Conservation (phyloP, 257 asterid genomes). For the Rhazya stricta region DNA sequence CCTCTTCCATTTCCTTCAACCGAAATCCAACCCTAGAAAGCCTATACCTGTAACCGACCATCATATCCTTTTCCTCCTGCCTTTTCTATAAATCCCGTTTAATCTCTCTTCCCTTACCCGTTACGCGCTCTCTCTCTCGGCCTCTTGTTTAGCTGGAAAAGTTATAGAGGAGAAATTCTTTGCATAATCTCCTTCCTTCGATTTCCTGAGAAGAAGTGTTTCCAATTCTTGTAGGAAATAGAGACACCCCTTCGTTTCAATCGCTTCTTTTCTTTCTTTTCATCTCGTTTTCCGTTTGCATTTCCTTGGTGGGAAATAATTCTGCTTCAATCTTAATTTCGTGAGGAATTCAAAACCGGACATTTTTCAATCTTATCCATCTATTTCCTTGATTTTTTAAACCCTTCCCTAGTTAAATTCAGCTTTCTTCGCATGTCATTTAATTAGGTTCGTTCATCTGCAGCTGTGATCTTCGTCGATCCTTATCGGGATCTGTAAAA, state of each 20-base stretch:
- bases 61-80: not conserved
- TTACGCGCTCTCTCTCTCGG: too few relatives aligned
- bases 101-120: not conserved
- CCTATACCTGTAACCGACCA: not conserved
- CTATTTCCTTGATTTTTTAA: constrained; percentile 2
- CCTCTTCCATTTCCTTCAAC: not conserved
- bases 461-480: constrained; percentile 2
- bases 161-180: not conserved
- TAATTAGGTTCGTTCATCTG: not conserved
- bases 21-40: constrained; percentile 5
- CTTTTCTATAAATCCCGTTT: not conserved
- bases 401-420: not conserved
- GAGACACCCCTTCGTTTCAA: not conserved
- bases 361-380: not conserved
- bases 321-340: not conserved
- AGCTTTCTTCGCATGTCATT: not conserved
- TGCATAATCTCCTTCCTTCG: not conserved
- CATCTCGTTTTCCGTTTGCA: not conserved
- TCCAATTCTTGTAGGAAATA: not conserved
- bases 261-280: not conserved
- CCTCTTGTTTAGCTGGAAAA: not conserved
- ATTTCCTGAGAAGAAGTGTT: not conserved
- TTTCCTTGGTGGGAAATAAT: not conserved
- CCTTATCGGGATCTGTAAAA: constrained; percentile 9
- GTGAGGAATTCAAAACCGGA: not conserved